Base-by-base conservation (phyloP, 768 basidiomycete genomes). In the Russula ochroleuca region DNA sequence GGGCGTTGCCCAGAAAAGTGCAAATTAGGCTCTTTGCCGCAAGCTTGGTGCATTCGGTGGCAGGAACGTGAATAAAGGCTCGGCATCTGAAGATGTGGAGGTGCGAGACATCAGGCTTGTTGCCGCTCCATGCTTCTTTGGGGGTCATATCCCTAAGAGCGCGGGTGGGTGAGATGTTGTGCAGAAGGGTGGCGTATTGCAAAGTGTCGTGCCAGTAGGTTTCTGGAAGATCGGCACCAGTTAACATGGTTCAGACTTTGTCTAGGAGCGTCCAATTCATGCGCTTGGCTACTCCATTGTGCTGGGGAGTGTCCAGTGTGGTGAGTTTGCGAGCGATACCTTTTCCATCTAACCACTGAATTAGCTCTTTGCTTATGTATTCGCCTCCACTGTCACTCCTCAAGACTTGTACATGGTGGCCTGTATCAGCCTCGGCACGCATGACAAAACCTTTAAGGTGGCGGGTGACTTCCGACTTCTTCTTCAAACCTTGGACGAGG, bases 111-210 rank as follows among this genome's bases (percentile, higher is more conserved):
- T 67, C 28, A 0, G 70, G 70, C 31, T 63, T 70, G 21, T 38
- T 58, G 0, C 63, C 61, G 5, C 51, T 67, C 60, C 41, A 70
- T 1, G 58, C 51, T 43, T 71, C 58, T 14, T 64, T 38, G 2
- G 70, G 69, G 0, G 69, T 71, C 8, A 40, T 28, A 28, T 68
- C 62, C 0, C 57, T 41, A 31, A 70, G 64, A 0, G 66, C 59
- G 6, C 54, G 23, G 1, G 69, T 69, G 0, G 67, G 64, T 25
- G 25, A 15, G 17, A 17, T 5, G 2, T 31, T 31, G 25, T 17
- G 25, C 0, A 50, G 5, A 5, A 17, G 28, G 6, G 25, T 14
- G 0, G 49, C 49, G 14, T 50, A 19, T 14, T 17, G 5, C 4
- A 50, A 25, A 4, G 49, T 14, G 2, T 40, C 48, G 13, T 21